Evolutionary conservation across 2,329 filamentous ascomycete species (phyloP).

Genomic region (Albifimbria verrucaria): DNA sequence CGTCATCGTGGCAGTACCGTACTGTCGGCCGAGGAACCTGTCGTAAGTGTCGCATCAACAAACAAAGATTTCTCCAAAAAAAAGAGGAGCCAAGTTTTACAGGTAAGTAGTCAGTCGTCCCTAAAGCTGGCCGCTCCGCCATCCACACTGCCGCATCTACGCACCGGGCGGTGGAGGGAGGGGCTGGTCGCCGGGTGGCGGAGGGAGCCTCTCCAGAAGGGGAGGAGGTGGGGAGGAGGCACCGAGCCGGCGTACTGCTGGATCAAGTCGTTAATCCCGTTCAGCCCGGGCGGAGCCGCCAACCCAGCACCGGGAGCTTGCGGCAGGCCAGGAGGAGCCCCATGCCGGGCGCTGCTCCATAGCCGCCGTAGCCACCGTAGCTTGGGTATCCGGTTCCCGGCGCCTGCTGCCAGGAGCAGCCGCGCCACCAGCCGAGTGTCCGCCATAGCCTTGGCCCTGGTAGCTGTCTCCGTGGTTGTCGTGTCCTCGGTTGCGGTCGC

Average conservation of each 20-base stretch:
- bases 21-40: too few relatives aligned
- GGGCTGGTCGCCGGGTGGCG: constrained; percentile 60
- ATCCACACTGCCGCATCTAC: constrained; percentile 21
- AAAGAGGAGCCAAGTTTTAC: too few relatives aligned
- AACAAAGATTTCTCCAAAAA: too few relatives aligned
- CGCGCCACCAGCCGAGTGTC: constrained; percentile 29
- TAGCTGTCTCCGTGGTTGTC: constrained; percentile 32
- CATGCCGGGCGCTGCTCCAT: constrained; percentile 44
- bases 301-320: constrained; percentile 45
- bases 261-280: constrained; percentile 62
- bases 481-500: constrained; percentile 51
- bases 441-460: constrained; percentile 25
- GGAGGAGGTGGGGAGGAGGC: constrained; percentile 61
- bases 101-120: not conserved
- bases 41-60: too few relatives aligned
- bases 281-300: constrained; percentile 47
- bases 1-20: too few relatives aligned
- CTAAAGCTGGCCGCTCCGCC: not conserved
- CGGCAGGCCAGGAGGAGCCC: constrained; percentile 37
- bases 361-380: constrained; percentile 46
- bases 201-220: constrained; percentile 54
- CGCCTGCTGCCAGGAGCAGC: constrained; percentile 49
- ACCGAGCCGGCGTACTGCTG: constrained; percentile 59
- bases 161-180: constrained; percentile 59
- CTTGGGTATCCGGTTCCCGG: constrained; percentile 53